Evolutionary conservation across 1,284 basidiomycete genomes (phyloP).

Genomic region (Paramarasmius palmivorus): DNA sequence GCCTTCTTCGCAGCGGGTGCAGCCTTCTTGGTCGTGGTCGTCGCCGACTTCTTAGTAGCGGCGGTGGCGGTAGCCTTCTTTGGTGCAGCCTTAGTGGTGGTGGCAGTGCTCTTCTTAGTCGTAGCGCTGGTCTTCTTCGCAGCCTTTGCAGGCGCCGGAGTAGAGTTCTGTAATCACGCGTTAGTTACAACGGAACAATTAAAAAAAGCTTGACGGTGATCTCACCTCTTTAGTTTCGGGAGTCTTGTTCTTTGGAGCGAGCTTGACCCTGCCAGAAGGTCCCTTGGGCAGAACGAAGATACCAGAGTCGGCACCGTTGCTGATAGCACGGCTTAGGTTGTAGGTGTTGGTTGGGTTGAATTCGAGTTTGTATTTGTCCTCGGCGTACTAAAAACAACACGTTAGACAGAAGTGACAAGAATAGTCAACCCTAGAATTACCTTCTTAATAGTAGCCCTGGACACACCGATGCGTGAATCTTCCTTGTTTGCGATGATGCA

Average conservation of each 20-base stretch:
- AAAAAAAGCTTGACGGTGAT: not conserved
- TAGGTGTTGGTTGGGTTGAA: slow-evolving; percentile 55
- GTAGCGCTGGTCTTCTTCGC: slow-evolving; percentile 25
- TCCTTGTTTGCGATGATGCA: slow-evolving; percentile 68
- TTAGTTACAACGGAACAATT: not conserved
- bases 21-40: slow-evolving; percentile 18
- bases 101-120: slow-evolving; percentile 25
- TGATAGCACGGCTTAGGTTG: slow-evolving; percentile 75
- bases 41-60: slow-evolving; percentile 20
- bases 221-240: slow-evolving; percentile 59
- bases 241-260: slow-evolving; percentile 43
- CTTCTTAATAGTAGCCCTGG: slow-evolving; percentile 81
- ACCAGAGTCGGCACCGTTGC: slow-evolving; percentile 61
- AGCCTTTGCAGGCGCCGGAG: slow-evolving; percentile 39
- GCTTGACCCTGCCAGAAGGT: slow-evolving; percentile 35
- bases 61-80: slow-evolving; percentile 36
- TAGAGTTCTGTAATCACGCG: slow-evolving; percentile 30
- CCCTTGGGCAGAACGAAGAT: slow-evolving; percentile 75
- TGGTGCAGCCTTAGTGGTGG: too few species aligned
- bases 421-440: slow-evolving; percentile 24
- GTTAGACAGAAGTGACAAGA: slow-evolving; percentile 2
- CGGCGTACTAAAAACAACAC: slow-evolving; percentile 55
- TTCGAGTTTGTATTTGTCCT: slow-evolving; percentile 70
- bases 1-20: slow-evolving; percentile 38
- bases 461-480: slow-evolving; percentile 72